Conservation (phyloP, 768 basidiomycete genomes). For the Tricholoma furcatifolium region DNA sequence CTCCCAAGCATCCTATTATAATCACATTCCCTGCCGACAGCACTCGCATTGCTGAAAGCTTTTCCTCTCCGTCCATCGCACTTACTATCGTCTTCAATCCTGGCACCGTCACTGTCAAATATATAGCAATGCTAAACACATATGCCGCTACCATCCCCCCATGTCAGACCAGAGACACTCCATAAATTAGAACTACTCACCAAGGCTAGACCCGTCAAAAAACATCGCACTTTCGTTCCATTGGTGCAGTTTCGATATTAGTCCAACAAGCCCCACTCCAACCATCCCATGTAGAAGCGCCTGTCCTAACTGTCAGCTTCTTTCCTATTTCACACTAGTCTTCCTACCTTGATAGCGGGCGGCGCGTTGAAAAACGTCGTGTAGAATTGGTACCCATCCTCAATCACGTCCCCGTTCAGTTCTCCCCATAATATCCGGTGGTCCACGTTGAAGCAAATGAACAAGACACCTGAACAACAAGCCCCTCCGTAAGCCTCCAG, state of each 20-base stretch:
- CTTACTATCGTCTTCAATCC: conserved; percentile 72
- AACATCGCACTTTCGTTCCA: conserved; percentile 95
- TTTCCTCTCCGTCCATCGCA: conserved; percentile 52
- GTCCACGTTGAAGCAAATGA: conserved; percentile 87
- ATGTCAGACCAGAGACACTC: background rate
- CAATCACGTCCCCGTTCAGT: conserved; percentile 59
- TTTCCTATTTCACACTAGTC: background rate
- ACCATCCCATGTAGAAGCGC: conserved; percentile 86
- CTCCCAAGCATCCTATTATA: conserved; percentile 64
- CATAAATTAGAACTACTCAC: conserved; percentile 41
- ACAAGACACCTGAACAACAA: conserved; percentile 70
- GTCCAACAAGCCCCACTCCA: conserved; percentile 70
- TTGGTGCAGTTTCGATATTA: conserved; percentile 75
- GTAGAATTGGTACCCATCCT: conserved; percentile 88
- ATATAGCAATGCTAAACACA: conserved; percentile 75
- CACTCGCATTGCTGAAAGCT: conserved; percentile 75
- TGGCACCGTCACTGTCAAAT: conserved; percentile 80
- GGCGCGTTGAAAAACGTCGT: conserved; percentile 92
- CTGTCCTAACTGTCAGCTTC: conserved; percentile 34
- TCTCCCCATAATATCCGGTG: conserved; percentile 76
- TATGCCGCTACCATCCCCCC: conserved; percentile 62
- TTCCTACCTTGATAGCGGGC: conserved; percentile 83
- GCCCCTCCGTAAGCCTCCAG: background rate
- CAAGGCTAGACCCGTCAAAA: conserved; percentile 89
- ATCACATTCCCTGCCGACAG: conserved; percentile 88